Evolutionary conservation across 2,329 filamentous ascomycete species (phyloP).

Genomic region (Cercospora berteroae): DNA sequence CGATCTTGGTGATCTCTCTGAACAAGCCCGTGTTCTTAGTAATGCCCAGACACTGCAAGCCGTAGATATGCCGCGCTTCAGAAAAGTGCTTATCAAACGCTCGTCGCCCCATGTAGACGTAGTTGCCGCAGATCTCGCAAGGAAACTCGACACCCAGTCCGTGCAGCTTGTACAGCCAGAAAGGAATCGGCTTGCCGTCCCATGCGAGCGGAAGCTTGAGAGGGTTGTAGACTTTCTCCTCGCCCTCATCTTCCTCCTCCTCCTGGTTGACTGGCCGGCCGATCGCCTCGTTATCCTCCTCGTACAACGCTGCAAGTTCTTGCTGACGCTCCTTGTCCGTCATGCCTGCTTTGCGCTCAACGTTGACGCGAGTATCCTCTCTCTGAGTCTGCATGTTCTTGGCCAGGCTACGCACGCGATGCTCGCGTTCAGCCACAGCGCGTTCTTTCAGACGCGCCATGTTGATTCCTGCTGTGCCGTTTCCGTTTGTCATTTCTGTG

Average conservation of each 20-base stretch:
- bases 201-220: slow-evolving; percentile 92
- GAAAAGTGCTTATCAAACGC: slow-evolving; percentile 99
- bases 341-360: slow-evolving; percentile 96
- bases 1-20: slow-evolving; percentile 88
- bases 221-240: slow-evolving; percentile 93
- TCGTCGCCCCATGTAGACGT: slow-evolving; percentile 95
- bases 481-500: slow-evolving; percentile 23
- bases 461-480: slow-evolving; percentile 21
- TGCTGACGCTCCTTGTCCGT: slow-evolving; percentile 93
- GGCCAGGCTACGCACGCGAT: slow-evolving; percentile 74
- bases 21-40: slow-evolving; percentile 80
- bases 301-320: slow-evolving; percentile 84
- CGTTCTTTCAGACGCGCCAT: slow-evolving; percentile 70
- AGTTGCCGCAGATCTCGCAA: slow-evolving; percentile 97
- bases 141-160: slow-evolving; percentile 91
- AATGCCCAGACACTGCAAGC: slow-evolving; percentile 89
- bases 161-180: slow-evolving; percentile 97
- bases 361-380: slow-evolving; percentile 85
- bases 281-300: slow-evolving; percentile 57
- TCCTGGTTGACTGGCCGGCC: slow-evolving; percentile 51
- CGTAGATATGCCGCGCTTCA: slow-evolving; percentile 88
- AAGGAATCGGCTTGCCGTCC: slow-evolving; percentile 98
- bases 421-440: slow-evolving; percentile 85
- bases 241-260: slow-evolving; percentile 61
- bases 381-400: slow-evolving; percentile 82